Base-by-base conservation (phyloP, 2,329 filamentous ascomycete species). In the Cercospora berteroae region DNA sequence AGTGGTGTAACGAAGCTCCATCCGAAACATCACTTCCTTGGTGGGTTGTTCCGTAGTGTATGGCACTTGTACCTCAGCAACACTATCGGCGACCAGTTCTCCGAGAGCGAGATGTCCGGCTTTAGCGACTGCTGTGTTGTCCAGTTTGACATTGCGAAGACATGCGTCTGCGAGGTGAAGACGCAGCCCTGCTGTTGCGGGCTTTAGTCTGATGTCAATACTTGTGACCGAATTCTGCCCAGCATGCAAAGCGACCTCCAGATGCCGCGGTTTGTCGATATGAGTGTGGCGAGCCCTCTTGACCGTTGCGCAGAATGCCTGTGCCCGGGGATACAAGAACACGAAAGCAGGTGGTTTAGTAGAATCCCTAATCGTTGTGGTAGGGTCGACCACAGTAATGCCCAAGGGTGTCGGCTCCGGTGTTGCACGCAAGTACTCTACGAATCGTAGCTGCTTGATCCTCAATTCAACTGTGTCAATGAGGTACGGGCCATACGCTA, bases 11-110 rank as follows among this genome's bases (percentile, higher is more conserved):
- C 66, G 67, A 9, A 72, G 69, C 67, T 78, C 94, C n/a, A 94
- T 80, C 69, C 89, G 90, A 64, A 94, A 84, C 0, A 88, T 86
- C 1, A 97, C 86, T 39, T 88, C 89, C 3, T 85, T 84, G 0
- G 92, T 84, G 52, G 92, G 88, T 66, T 91, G 89, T 76, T 97
- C 94, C 10, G 94, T 84, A 0, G 90, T 94, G 74, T 96, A 99
- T 0, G 94, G 94, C 57, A 94, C 86, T 6, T 84, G 83, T 23
- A 97, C 82, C 23, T 83, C 87, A 20, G 90, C 79, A 0, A 75
- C 79, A 0, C 82, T 81, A 2, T 83, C 74, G 0, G 82, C 20
- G 1, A 42, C 52, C 10, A 77, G 68, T n/a, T 27, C 48, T 25
- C 68, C 65, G 3, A 77, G 67, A 18, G 55, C 18, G 7, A 77